Evolutionary conservation across 345 rosid species (phyloP).

Genomic region (Ceriops zippeliana): DNA sequence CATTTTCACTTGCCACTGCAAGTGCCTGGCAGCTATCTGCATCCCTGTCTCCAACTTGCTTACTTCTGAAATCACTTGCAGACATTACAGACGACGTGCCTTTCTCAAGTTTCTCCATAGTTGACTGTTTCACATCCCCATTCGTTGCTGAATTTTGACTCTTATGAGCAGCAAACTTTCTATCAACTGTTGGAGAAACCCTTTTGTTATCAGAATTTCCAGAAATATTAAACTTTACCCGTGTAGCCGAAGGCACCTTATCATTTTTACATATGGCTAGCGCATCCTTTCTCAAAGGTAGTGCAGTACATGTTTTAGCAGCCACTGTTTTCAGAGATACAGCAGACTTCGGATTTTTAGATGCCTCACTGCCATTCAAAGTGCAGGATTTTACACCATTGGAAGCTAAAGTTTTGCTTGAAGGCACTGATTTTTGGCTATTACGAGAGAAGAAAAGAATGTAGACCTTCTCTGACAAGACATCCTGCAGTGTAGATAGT

Average conservation of each 20-base stretch:
- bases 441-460: slow-evolving; percentile 83
- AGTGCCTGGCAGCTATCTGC: slow-evolving; percentile 18
- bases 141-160: slow-evolving; percentile 35
- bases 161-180: slow-evolving; percentile 45
- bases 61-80: slow-evolving; percentile 34
- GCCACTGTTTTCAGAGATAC: slow-evolving; percentile 34
- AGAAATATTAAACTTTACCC: slow-evolving; percentile 50
- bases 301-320: slow-evolving; percentile 37
- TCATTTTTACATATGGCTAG: slow-evolving; percentile 43
- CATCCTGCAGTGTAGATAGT: slow-evolving; percentile 71
- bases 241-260: slow-evolving; percentile 51
- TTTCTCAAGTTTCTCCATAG: slow-evolving; percentile 42
- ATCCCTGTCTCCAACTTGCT: slow-evolving; percentile 34
- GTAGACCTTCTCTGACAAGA: slow-evolving; percentile 89
- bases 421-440: slow-evolving; percentile 57
- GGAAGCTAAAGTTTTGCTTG: slow-evolving; percentile 30
- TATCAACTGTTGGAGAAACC: slow-evolving; percentile 37
- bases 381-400: slow-evolving; percentile 54
- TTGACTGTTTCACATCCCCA: slow-evolving; percentile 31
- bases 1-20: slow-evolving; percentile 35
- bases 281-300: slow-evolving; percentile 34
- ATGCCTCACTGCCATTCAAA: slow-evolving; percentile 49
- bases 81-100: slow-evolving; percentile 22
- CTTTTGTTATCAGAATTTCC: slow-evolving; percentile 53
- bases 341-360: slow-evolving; percentile 35